Evolutionary conservation across 345 rosid species (phyloP), one percentile per base, ranked within the genome.

Genomic region (Euphorbia lathyris): DNA sequence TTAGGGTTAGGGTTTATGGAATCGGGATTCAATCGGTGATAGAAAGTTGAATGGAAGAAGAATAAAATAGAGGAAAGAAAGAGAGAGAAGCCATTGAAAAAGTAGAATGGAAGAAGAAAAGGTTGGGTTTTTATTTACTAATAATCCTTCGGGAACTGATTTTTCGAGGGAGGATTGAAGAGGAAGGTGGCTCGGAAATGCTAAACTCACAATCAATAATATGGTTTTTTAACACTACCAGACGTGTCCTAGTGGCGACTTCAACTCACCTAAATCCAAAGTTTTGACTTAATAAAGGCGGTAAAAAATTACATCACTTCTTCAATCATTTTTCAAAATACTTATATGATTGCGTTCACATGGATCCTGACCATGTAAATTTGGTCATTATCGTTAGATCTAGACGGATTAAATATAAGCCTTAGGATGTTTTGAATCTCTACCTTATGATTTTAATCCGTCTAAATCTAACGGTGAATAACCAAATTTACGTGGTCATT

Each of bases 81-180:
- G 47, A 66, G 29, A 55, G 27, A 66, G 61, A 52, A 53, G 61
- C 60, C 70, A 52, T 67, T 22, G 26, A 45, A 34, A 12, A 53
- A 7, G 68, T 16, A 27, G 22, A 36, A 59, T 38, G 0, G 48
- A n/a, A 22, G 13, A 20, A 34, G 17, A 30, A n/a, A 30, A 66
- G 60, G 16, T 32, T 32, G 19, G 3, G 13, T 48, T 50, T 48
- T 58, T 26, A 58, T 32, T 60, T 60, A 32, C 17, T 14, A 14
- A 32, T 29, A 66, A 48, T 16, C 36, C 5, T 60, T 60, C 19
- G 0, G 40, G 58, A 11, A 25, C 30, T 22, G 61, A 67, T 34
- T 20, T 67, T 50, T 53, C 60, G 70, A 53, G 45, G 58, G 58
- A 51, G 26, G 45, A 60, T 13, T 58, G n/a, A 9, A 2, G 26